Evolutionary conservation across 192 early-diverging fungal genomes (phyloP).

Genomic region (Podila verticillata): DNA sequence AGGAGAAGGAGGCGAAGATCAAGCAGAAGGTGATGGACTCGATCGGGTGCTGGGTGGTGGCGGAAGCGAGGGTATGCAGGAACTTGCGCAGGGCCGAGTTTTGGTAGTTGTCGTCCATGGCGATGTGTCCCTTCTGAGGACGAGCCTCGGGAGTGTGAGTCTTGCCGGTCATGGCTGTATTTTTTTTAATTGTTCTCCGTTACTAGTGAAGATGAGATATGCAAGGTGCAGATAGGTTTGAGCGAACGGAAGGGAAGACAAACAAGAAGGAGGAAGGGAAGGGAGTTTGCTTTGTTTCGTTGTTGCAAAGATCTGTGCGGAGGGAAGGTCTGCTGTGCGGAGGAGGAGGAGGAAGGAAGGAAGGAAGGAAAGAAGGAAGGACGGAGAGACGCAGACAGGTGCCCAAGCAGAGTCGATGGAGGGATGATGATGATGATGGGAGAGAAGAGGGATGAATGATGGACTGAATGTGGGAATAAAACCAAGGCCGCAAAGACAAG

Average conservation of each 20-base stretch:
- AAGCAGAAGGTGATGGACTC: constrained; percentile 79
- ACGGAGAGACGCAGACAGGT: background rate
- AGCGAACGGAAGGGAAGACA: too few species aligned
- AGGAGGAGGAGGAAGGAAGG: background rate
- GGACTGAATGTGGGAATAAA: background rate
- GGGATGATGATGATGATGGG: background rate
- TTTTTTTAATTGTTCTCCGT: background rate
- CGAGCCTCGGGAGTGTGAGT: constrained; percentile 41
- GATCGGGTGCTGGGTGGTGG: constrained; percentile 74
- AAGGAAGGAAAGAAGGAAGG: background rate
- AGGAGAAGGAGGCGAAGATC: constrained; percentile 78
- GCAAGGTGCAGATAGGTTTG: too few species aligned
- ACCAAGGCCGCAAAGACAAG: background rate
- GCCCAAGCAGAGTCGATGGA: background rate
- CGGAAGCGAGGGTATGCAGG: constrained; percentile 35
- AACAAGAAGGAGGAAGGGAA: background rate
- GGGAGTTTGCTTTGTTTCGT: background rate
- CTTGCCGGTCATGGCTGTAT: constrained; percentile 39
- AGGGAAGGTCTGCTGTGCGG: background rate
- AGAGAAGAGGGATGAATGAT: background rate
- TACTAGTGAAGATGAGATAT: too few species aligned
- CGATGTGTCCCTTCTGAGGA: constrained; percentile 18
- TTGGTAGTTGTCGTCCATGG: constrained; percentile 29
- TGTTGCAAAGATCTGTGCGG: too few species aligned
- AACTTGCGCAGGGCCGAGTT: constrained; percentile 47